Conservation (phyloP, 2,329 filamentous ascomycete species). For the Polytolypa hystricis region DNA sequence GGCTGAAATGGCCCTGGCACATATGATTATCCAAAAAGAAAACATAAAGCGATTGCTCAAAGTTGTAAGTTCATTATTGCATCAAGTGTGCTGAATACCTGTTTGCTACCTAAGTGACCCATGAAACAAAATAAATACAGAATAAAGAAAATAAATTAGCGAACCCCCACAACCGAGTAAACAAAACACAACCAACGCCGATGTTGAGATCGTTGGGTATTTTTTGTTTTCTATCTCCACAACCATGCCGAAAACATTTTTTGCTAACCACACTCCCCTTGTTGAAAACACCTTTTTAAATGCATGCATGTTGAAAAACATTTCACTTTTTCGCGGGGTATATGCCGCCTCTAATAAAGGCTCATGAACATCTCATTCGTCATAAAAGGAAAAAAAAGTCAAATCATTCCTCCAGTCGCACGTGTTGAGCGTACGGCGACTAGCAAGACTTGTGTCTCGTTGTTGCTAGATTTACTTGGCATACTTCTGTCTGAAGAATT, state of each 20-base stretch:
- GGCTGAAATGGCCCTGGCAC: too few species aligned
- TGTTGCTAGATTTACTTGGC: conserved; percentile 39
- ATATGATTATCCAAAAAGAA: too few species aligned
- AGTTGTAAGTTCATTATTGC: too few species aligned
- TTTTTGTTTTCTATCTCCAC: conserved; percentile 14
- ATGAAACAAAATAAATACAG: conserved; percentile 1
- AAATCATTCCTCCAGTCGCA: conserved; percentile 3
- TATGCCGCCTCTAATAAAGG: conserved; percentile 4
- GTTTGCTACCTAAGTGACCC: conserved; percentile 1
- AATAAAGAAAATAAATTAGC: conserved; percentile 8
- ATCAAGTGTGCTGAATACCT: not conserved
- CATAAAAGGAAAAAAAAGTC: too few species aligned
- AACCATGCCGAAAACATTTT: conserved; percentile 2
- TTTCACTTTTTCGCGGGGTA: conserved; percentile 2
- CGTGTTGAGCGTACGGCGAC: conserved; percentile 7
- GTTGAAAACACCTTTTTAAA: conserved; percentile 7
- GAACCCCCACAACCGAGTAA: too few species aligned
- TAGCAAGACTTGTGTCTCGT: not conserved
- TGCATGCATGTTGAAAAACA: conserved; percentile 15
- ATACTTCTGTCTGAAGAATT: conserved; percentile 89
- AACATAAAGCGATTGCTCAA: too few species aligned
- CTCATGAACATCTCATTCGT: too few species aligned
- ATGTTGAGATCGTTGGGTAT: conserved; percentile 43
- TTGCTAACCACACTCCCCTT: conserved; percentile 2
- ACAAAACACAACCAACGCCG: conserved; percentile 28